Percentiles rank a stretch among this genome's conserved stretches.
Evolutionary conservation across 208 protist genomes (phyloP).

Genomic region (Crithidia mellificae): DNA sequence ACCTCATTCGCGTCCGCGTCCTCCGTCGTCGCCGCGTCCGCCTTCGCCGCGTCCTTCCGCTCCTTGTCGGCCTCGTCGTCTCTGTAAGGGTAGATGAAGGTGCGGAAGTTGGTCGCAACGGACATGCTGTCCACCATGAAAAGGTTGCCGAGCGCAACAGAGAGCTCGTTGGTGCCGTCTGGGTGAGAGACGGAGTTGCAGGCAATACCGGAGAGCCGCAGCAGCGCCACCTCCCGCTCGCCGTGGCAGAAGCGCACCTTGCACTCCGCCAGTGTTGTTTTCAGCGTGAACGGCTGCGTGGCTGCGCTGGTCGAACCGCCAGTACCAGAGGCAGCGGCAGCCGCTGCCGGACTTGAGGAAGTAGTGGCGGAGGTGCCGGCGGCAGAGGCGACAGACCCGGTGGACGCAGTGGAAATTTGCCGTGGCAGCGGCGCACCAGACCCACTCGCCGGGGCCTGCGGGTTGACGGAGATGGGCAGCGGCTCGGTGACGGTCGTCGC

Average conservation of each 20-base stretch:
- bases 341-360: neutral
- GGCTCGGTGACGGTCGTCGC: neutral
- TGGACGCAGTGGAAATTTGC: neutral
- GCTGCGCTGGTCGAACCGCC: neutral
- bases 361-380: neutral
- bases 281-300: conserved; percentile 20
- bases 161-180: conserved; percentile 42
- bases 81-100: conserved; percentile 49
- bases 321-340: too few species aligned
- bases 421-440: neutral
- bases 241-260: conserved; percentile 44
- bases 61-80: conserved; percentile 30
- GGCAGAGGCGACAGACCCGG: neutral
- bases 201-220: conserved; percentile 31
- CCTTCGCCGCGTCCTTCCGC: neutral
- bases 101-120: conserved; percentile 39
- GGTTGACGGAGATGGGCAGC: neutral
- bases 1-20: neutral
- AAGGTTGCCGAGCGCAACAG: conserved; percentile 49
- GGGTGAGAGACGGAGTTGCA: conserved; percentile 33
- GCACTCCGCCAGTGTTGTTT: conserved; percentile 27
- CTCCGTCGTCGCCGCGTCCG: neutral
- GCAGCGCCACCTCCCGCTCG: conserved; percentile 48
- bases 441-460: neutral
- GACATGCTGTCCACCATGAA: conserved; percentile 53